Percentiles rank a stretch among this genome's conserved stretches.
These are phyloP conservation scores for Eremochloa ophiuroides DNA, from an alignment of 176 grass and related monocot species.

Conservation along the genomic window DNA sequence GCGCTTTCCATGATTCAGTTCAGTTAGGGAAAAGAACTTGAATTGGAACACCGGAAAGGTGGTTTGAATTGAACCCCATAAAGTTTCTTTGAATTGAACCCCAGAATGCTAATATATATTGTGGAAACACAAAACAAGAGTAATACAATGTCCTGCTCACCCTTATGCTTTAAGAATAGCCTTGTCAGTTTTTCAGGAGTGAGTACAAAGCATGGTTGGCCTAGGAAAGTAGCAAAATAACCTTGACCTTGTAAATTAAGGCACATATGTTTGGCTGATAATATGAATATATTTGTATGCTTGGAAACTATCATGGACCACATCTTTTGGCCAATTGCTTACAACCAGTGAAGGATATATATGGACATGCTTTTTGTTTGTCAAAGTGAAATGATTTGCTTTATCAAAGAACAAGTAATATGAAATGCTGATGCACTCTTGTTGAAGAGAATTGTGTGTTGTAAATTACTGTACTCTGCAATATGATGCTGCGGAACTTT, in stretches of 20 bases:
- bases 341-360: neutral
- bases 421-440: neutral
- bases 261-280: neutral
- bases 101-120: neutral
- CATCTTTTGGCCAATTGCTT: neutral
- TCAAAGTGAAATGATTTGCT: neutral
- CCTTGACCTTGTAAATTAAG: neutral
- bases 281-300: neutral
- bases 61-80: neutral
- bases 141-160: neutral
- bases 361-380: neutral
- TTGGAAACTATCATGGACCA: neutral
- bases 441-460: neutral
- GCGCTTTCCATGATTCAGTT: neutral
- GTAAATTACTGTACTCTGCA: neutral
- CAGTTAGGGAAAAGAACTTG: neutral
- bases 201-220: neutral
- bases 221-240: neutral
- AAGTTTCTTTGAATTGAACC: neutral
- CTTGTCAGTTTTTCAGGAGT: neutral
- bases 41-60: neutral
- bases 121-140: neutral
- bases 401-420: neutral
- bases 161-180: neutral
- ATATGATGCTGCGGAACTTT: neutral